Evolutionary conservation across 208 protist genomes (phyloP).

Genomic region (Entamoeba moshkovskii): DNA sequence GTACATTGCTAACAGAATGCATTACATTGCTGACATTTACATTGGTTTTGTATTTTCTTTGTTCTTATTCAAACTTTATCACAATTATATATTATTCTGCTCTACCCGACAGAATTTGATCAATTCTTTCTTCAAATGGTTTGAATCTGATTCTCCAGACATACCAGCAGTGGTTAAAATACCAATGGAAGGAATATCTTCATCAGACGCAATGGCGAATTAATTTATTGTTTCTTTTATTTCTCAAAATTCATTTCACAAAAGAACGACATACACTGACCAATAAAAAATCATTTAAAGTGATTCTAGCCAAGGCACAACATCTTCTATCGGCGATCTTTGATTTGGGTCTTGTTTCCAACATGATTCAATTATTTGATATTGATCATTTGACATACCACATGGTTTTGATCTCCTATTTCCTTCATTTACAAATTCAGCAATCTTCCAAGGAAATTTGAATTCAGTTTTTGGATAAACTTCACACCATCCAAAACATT

Average conservation of each 20-base stretch:
- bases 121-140: not conserved
- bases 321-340: no score
- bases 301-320: no score
- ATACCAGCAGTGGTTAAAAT: not conserved
- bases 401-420: no score
- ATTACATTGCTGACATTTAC: not conserved
- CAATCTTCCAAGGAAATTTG: no score
- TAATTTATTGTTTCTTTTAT: not conserved
- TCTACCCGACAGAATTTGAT: not conserved
- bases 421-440: no score
- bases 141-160: not conserved
- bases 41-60: not conserved
- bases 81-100: not conserved
- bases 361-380: no score
- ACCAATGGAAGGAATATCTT: not conserved
- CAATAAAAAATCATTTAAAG: no score
- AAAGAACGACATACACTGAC: no score
- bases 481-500: no score
- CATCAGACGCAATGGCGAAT: not conserved
- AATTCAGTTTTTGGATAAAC: no score
- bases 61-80: not conserved
- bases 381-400: no score
- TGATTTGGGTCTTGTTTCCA: no score
- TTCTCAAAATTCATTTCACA: not conserved
- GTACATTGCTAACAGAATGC: not conserved